Base-by-base conservation (phyloP, 2,329 filamentous ascomycete species). In the Penicillium sp. region DNA sequence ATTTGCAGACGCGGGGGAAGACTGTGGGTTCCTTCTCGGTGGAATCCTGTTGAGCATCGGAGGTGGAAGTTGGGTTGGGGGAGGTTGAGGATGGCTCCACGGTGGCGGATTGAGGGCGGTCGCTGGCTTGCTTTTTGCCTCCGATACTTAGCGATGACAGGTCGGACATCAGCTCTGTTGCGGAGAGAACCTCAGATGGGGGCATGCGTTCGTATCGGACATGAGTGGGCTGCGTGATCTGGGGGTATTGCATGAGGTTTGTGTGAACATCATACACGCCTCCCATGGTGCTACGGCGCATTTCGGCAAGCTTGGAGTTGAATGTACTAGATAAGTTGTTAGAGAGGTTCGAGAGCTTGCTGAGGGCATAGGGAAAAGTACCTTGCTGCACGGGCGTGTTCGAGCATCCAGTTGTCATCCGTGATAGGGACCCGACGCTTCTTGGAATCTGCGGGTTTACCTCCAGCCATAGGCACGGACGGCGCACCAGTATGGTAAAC, bases 191-290 rank as follows among this genome's bases (percentile, higher is more conserved):
- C 37, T 77, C 73, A 12, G 76, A 69, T 1, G 80, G 76, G 2
- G 82, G 72, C 2, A 95, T 79, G 57, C 88, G 85, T 74, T 94
- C 90, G 79, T 92, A 92, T 56, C 88, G 87, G 9, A 86, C 91
- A 64, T 91, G 89, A 2, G 91, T 94, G 2, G 94, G 91, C 73
- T 99, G 94, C 83, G 92, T 96, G 67, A 83, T 89, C 59, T 85
- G 85, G 0, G 94, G 93, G 69, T 89, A 95, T 69, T 94, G 90
- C 82, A 97, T 89, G 56, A 83, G 76, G 72, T 99, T 99, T 51
- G 94, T 97, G 76, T 97, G 92, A 25, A 93, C 86, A 67, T 99
- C 92, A 74, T 97, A 97, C 51, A 93, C 83, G 47, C 94, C 94
- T 23, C 83, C 76, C 8, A 88, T 79, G 63, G 89, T 94, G 42